Evolutionary conservation across 768 basidiomycete genomes (phyloP).

Genomic region (Pleurotus cornucopiae): DNA sequence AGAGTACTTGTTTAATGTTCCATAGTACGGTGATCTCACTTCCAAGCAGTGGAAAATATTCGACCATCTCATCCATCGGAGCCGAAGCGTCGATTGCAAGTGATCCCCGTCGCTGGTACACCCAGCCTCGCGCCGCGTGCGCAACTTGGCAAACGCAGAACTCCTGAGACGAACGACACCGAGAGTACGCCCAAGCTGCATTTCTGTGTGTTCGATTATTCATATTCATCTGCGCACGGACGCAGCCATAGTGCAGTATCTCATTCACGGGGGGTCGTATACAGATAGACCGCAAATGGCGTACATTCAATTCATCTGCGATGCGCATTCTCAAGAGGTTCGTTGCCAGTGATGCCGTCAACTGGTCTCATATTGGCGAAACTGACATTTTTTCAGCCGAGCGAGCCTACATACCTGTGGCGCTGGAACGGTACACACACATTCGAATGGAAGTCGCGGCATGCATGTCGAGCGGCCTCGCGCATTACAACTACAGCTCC

Average conservation of each 20-base stretch:
- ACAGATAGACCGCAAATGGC: slow-evolving; percentile 23
- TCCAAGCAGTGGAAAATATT: slow-evolving; percentile 19
- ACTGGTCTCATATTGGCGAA: too few species aligned
- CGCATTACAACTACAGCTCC: too few species aligned
- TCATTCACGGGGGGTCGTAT: slow-evolving; percentile 26
- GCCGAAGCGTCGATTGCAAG: slow-evolving; percentile 27
- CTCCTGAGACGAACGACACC: slow-evolving; percentile 3
- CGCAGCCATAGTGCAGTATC: slow-evolving; percentile 23
- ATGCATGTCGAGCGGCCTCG: background rate
- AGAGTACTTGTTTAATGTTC: background rate
- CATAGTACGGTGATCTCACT: too few species aligned
- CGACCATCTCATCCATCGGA: slow-evolving; percentile 29
- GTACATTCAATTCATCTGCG: slow-evolving; percentile 25
- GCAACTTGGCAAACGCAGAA: slow-evolving; percentile 9
- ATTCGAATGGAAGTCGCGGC: background rate
- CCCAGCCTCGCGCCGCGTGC: slow-evolving; percentile 17
- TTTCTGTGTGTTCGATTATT: too few species aligned
- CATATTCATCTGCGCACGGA: background rate
- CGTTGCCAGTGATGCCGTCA: too few species aligned
- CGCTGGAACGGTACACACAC: background rate
- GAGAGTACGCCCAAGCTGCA: background rate
- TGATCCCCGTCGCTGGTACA: slow-evolving; percentile 24
- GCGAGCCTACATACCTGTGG: background rate
- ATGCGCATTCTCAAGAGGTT: slow-evolving; percentile 18
- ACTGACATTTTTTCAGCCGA: too few species aligned